Conservation (phyloP, 441 rosid species). For the Lepidium campestre region DNA sequence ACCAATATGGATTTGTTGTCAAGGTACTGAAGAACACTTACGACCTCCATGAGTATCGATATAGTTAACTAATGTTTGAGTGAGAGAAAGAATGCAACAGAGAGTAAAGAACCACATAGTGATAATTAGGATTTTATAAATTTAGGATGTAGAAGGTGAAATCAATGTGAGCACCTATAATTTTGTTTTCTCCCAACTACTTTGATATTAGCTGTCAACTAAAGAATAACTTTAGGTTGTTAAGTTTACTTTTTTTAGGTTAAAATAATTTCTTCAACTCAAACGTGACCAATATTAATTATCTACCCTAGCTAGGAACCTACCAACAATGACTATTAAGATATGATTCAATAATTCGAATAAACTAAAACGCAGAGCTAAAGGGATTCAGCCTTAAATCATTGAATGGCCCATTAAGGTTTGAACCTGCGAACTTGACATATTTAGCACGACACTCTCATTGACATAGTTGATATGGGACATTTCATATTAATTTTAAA, state of each 20-base stretch:
- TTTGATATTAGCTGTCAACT: constrained; percentile 4
- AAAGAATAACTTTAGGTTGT: background rate
- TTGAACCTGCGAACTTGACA: too few species aligned
- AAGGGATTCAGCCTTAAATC: too few species aligned
- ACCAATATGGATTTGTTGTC: constrained; percentile 42
- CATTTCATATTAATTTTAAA: too few species aligned
- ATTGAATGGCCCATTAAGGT: too few species aligned
- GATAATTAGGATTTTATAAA: constrained; percentile 8
- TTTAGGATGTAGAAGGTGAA: background rate
- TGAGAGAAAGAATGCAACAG: background rate
- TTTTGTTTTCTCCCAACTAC: constrained; percentile 16
- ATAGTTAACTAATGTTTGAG: background rate
- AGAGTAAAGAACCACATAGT: background rate
- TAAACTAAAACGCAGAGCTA: too few species aligned
- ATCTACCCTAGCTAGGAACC: background rate
- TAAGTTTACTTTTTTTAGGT: background rate
- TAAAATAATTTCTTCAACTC: background rate
- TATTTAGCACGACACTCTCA: too few species aligned
- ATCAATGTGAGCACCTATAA: constrained; percentile 16
- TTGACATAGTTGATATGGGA: too few species aligned
- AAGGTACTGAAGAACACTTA: constrained; percentile 36
- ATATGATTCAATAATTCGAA: too few species aligned
- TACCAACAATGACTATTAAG: too few species aligned
- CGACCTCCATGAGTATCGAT: constrained; percentile 29
- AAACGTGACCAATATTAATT: background rate